Conservation (phyloP, 2,329 filamentous ascomycete species). For the Geosmithia flava region DNA sequence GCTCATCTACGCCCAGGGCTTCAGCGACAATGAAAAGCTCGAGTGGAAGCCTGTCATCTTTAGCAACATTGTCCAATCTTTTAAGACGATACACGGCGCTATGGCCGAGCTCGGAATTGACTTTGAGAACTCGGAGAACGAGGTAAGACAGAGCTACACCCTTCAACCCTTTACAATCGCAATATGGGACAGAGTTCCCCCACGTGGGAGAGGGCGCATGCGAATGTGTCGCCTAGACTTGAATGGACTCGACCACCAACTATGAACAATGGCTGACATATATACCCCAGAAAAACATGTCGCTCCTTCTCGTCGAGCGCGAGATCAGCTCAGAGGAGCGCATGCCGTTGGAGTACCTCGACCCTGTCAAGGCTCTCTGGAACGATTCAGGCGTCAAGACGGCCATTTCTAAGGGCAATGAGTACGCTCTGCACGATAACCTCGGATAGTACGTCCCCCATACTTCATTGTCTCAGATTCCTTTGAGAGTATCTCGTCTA, state of each 20-base stretch:
- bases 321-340: slow-evolving; percentile 75
- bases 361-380: slow-evolving; percentile 79
- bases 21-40: slow-evolving; percentile 77
- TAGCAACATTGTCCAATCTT: slow-evolving; percentile 85
- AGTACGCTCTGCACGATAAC: slow-evolving; percentile 94
- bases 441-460: slow-evolving; percentile 63
- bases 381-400: slow-evolving; percentile 68
- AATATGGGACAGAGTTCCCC: neutral
- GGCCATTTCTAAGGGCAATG: slow-evolving; percentile 88
- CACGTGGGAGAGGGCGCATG: neutral
- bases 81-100: slow-evolving; percentile 79
- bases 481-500: neutral
- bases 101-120: slow-evolving; percentile 76
- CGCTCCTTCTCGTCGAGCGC: slow-evolving; percentile 63
- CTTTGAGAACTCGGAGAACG: slow-evolving; percentile 68
- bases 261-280: slow-evolving; percentile 21
- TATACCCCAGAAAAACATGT: slow-evolving; percentile 56
- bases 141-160: slow-evolving; percentile 39
- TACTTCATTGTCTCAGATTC: neutral
- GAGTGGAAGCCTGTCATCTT: slow-evolving; percentile 95
- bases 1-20: slow-evolving; percentile 88
- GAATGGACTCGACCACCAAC: neutral
- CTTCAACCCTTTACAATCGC: neutral
- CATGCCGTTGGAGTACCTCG: slow-evolving; percentile 65
- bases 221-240: neutral